Conservation (phyloP, 2,329 filamentous ascomycete species). For the Beauveria sp. region DNA sequence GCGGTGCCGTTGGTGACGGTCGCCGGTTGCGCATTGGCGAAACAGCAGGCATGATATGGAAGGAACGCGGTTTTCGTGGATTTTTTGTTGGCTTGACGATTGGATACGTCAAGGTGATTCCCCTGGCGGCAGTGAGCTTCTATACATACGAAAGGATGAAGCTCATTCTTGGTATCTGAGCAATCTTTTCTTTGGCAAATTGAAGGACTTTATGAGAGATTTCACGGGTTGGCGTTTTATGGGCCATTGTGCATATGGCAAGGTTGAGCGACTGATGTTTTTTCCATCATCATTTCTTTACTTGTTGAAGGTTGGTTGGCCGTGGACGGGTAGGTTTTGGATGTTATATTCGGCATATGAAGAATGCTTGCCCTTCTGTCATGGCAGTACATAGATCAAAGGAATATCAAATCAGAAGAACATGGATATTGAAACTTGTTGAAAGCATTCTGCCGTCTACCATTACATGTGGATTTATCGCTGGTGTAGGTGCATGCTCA, state of each 20-base stretch:
- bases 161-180: slow-evolving; percentile 56
- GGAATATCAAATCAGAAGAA: background rate
- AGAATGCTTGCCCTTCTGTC: background rate
- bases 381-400: background rate
- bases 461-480: background rate
- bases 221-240: slow-evolving; percentile 6
- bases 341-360: background rate
- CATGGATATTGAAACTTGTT: background rate
- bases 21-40: slow-evolving; percentile 70
- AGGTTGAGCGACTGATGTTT: background rate
- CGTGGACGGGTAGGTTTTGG: background rate
- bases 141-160: slow-evolving; percentile 61
- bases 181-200: background rate
- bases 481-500: background rate
- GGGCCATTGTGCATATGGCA: background rate
- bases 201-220: background rate
- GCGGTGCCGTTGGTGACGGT: slow-evolving; percentile 87
- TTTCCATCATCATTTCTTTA: background rate
- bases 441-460: background rate
- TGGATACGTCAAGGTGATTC: slow-evolving; percentile 89
- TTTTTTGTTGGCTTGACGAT: slow-evolving; percentile 93
- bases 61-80: slow-evolving; percentile 67
- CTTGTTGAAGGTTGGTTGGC: background rate
- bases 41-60: slow-evolving; percentile 66
- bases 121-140: slow-evolving; percentile 69